These are phyloP conservation scores for Boechera stricta DNA, from an alignment of 345 rosid species.

Conservation along the genomic window DNA sequence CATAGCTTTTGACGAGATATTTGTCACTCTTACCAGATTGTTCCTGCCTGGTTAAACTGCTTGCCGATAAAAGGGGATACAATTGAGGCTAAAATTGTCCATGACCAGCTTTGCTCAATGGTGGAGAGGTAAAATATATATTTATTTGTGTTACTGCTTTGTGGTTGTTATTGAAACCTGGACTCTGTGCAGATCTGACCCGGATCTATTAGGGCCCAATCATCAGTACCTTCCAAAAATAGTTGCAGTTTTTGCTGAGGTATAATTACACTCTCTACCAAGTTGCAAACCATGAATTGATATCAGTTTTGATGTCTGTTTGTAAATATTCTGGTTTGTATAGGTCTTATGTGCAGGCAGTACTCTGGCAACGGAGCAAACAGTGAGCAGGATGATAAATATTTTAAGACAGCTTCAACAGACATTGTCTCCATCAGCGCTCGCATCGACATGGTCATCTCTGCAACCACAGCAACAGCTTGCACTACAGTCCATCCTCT, in stretches of 20 bases:
- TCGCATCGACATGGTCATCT: constrained; percentile 83
- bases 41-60: constrained; percentile 78
- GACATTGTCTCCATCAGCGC: constrained; percentile 71
- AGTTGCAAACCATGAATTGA: constrained; percentile 5
- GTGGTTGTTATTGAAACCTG: constrained; percentile 5
- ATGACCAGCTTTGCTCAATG: constrained; percentile 77
- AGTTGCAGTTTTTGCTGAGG: constrained; percentile 61
- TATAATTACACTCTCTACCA: constrained; percentile 14
- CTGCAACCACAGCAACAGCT: constrained; percentile 89
- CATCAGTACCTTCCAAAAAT: constrained; percentile 74
- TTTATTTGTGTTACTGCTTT: neutral
- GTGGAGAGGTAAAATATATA: constrained; percentile 58
- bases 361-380: constrained; percentile 77
- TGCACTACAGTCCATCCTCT: constrained; percentile 79
- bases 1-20: neutral
- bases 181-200: constrained; percentile 59
- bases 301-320: neutral
- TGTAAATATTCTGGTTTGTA: constrained; percentile 8
- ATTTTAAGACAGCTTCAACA: constrained; percentile 86
- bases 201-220: constrained; percentile 64
- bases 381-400: constrained; percentile 70
- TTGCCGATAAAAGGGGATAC: constrained; percentile 71
- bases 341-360: constrained; percentile 75
- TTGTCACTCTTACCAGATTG: constrained; percentile 49
- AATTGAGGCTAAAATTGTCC: constrained; percentile 75